Percentiles rank a stretch among this genome's conserved stretches.
Evolutionary conservation across 1,284 basidiomycete genomes (phyloP).

Genomic region (Gomphus bonarii): DNA sequence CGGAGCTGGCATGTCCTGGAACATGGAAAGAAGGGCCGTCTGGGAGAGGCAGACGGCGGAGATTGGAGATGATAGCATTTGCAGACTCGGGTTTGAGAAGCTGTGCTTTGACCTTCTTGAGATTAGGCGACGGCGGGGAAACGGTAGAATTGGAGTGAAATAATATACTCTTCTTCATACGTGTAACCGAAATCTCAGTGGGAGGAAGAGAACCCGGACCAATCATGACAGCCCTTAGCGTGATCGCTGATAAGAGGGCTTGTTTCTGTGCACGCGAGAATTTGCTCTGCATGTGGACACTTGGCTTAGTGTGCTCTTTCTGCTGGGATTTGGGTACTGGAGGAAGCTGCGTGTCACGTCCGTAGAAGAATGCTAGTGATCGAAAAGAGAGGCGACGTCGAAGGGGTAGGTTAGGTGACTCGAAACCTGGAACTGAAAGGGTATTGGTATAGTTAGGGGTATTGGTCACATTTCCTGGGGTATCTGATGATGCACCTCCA

Average conservation of each 20-base stretch:
- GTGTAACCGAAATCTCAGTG: neutral
- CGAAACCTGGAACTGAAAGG: neutral
- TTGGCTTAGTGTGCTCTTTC: neutral
- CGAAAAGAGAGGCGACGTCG: slow-evolving; percentile 24
- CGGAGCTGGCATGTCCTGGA: slow-evolving; percentile 16
- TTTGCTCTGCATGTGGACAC: neutral
- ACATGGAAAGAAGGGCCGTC: slow-evolving; percentile 17
- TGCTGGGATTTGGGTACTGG: slow-evolving; percentile 20
- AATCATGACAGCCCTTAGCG: slow-evolving; percentile 57
- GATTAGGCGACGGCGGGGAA: slow-evolving; percentile 34
- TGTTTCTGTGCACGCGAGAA: slow-evolving; percentile 36
- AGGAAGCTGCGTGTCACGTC: slow-evolving; percentile 24
- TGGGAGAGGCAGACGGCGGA: slow-evolving; percentile 40
- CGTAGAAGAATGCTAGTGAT: slow-evolving; percentile 26
- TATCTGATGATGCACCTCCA: neutral
- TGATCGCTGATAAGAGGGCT: slow-evolving; percentile 51
- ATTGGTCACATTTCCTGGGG: neutral
- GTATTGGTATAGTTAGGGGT: neutral
- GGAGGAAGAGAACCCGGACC: slow-evolving; percentile 34
- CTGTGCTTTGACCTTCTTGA: slow-evolving; percentile 61
- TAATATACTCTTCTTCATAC: neutral
- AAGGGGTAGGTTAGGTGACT: neutral
- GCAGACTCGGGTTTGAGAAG: slow-evolving; percentile 56
- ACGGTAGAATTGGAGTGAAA: slow-evolving; percentile 26
- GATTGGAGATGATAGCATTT: slow-evolving; percentile 56